phyloP scores from a whole-genome alignment of 371 early-diverging fungal genomes.

The Lichtheimia corymbifera region DNA sequence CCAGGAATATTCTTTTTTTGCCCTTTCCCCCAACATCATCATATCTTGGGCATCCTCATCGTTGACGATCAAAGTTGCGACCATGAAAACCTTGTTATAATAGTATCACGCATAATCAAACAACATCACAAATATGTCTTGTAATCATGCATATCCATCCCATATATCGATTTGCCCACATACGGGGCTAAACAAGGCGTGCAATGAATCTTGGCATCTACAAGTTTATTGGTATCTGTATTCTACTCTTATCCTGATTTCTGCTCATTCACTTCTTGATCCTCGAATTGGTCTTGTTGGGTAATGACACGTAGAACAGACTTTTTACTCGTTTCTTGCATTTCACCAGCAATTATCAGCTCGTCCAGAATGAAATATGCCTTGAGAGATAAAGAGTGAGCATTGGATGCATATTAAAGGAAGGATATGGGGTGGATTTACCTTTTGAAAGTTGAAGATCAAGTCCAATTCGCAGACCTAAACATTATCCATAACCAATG shows the following conservation, averaged over 20 bases:
- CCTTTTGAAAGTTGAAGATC: constrained; percentile 87
- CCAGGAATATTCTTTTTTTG: no score
- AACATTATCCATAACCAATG: not conserved
- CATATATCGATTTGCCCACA: no score
- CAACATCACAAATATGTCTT: not conserved
- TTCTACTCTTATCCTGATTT: constrained; percentile 27
- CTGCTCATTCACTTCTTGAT: constrained; percentile 65
- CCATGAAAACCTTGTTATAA: no score
- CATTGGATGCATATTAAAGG: no score
- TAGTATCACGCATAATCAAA: no score
- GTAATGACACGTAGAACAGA: constrained; percentile 73
- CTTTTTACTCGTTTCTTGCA: constrained; percentile 84
- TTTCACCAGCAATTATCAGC: constrained; percentile 79
- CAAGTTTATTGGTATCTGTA: no score
- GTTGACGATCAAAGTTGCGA: no score
- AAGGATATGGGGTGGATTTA: constrained; percentile 14
- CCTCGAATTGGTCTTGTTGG: constrained; percentile 78
- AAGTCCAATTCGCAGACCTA: constrained; percentile 88
- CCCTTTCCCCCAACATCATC: no score
- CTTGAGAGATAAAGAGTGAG: constrained; percentile 18
- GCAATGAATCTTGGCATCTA: no score
- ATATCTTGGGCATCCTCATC: no score
- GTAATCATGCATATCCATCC: no score
- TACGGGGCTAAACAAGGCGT: no score
- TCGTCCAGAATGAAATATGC: constrained; percentile 89